Conservation (phyloP, 345 rosid species). For the Murraya koenigii region DNA sequence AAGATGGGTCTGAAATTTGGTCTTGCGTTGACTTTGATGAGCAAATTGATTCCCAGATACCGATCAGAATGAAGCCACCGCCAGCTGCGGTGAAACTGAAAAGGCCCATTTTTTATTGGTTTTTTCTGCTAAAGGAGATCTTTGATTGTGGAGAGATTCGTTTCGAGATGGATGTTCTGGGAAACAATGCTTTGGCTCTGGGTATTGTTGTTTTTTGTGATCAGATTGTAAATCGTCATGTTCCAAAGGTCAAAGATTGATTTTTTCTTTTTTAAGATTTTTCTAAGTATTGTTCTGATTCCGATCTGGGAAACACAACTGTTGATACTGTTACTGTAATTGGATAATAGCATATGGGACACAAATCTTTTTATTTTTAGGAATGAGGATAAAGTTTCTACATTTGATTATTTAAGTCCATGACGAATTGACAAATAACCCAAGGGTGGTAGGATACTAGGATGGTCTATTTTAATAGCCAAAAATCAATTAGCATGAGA, state of each 20-base stretch:
- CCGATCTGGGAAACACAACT: not conserved
- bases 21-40: slow-evolving; percentile 23
- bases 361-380: not conserved
- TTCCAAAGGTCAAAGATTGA: not conserved
- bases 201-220: not conserved
- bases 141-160: not conserved
- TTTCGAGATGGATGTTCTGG: not conserved
- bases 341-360: not conserved
- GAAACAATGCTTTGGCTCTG: not conserved
- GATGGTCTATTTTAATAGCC: too few relatives aligned
- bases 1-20: slow-evolving; percentile 21
- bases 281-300: not conserved
- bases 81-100: slow-evolving; percentile 48
- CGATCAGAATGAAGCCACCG: slow-evolving; percentile 62
- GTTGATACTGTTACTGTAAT: not conserved
- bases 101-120: slow-evolving; percentile 44
- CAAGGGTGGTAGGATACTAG: too few relatives aligned
- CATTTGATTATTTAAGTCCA: not conserved
- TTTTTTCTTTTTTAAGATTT: not conserved
- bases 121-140: not conserved
- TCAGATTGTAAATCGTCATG: not conserved
- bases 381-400: not conserved
- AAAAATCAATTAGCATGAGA: too few relatives aligned
- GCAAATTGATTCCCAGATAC: slow-evolving; percentile 50
- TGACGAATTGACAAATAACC: not conserved